phyloP scores from a whole-genome alignment of 2,329 filamentous ascomycete species.

The Daldinia sp. region DNA sequence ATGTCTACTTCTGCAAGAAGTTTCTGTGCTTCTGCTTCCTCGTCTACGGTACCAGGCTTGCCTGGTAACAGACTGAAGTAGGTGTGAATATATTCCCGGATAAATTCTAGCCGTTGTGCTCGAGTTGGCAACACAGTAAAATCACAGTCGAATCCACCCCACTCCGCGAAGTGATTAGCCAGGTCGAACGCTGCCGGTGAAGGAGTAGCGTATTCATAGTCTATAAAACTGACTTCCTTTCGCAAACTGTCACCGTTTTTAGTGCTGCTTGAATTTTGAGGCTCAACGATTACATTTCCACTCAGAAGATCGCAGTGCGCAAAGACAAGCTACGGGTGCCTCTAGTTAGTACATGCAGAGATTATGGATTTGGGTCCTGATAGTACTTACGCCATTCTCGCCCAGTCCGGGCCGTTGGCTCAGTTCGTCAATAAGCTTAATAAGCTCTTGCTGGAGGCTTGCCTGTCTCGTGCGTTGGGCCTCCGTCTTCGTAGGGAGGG shows the following conservation, averaged over 20 bases:
- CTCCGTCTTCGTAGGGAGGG: slow-evolving; percentile 79
- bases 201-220: slow-evolving; percentile 97
- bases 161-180: slow-evolving; percentile 98
- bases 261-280: slow-evolving; percentile 53
- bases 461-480: slow-evolving; percentile 75
- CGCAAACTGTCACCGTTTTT: slow-evolving; percentile 53
- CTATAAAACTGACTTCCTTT: slow-evolving; percentile 81
- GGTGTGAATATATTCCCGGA: slow-evolving; percentile 82
- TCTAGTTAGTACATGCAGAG: slow-evolving; percentile 17
- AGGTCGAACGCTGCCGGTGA: slow-evolving; percentile 96
- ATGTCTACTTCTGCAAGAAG: slow-evolving; percentile 85
- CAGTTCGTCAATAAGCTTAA: slow-evolving; percentile 75
- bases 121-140: slow-evolving; percentile 84
- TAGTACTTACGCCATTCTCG: slow-evolving; percentile 73
- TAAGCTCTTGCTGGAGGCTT: slow-evolving; percentile 79
- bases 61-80: slow-evolving; percentile 71
- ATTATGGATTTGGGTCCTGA: background rate
- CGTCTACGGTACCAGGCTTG: slow-evolving; percentile 52
- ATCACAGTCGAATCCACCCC: slow-evolving; percentile 97
- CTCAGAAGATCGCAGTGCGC: slow-evolving; percentile 96
- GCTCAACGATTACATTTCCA: slow-evolving; percentile 92
- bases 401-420: slow-evolving; percentile 83
- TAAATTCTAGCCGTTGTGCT: slow-evolving; percentile 81
- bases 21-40: slow-evolving; percentile 73
- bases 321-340: slow-evolving; percentile 77